phyloP scores from a whole-genome alignment of 2,329 filamentous ascomycete genomes.

The Mycogone perniciosa region DNA sequence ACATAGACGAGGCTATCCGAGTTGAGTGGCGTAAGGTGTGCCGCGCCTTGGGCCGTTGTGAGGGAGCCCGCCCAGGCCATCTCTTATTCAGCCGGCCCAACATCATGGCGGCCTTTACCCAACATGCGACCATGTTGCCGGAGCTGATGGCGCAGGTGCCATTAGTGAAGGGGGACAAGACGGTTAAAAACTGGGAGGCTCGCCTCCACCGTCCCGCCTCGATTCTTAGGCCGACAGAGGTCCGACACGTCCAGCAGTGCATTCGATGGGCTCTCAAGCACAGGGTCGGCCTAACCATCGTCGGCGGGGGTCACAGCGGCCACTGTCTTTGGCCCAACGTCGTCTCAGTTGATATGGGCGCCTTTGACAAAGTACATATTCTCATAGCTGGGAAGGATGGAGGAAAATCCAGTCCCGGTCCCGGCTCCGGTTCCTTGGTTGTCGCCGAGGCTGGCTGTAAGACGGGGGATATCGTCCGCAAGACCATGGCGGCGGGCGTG shows the following conservation, averaged over 20 bases:
- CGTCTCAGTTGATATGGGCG: constrained; percentile 52
- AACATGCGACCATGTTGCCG: constrained; percentile 35
- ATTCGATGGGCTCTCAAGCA: constrained; percentile 50
- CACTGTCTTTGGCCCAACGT: constrained; percentile 49
- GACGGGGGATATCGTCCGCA: constrained; percentile 45
- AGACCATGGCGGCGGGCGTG: constrained; percentile 39
- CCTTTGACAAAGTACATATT: constrained; percentile 46
- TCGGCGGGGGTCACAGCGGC: constrained; percentile 55
- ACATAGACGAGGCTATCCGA: constrained; percentile 26
- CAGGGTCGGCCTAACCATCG: constrained; percentile 37
- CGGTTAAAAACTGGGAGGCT: constrained; percentile 48
- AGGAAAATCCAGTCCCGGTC: constrained; percentile 14
- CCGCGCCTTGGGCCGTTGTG: constrained; percentile 37
- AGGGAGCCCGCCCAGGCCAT: constrained; percentile 28
- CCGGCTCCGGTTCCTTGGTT: constrained; percentile 29
- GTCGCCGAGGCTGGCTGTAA: constrained; percentile 52
- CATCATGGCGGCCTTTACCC: constrained; percentile 45
- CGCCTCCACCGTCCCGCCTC: constrained; percentile 36
- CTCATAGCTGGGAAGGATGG: constrained; percentile 19
- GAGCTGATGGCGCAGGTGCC: constrained; percentile 39
- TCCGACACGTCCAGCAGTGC: constrained; percentile 47
- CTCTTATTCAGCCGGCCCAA: constrained; percentile 45
- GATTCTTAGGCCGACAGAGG: constrained; percentile 38
- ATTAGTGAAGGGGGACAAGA: constrained; percentile 18
- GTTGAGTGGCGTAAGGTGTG: constrained; percentile 46